Percentiles rank a stretch among this genome's conserved stretches.
Conservation (phyloP, 495 filamentous ascomycete genomes). For the Aspergillus kassunensis region DNA sequence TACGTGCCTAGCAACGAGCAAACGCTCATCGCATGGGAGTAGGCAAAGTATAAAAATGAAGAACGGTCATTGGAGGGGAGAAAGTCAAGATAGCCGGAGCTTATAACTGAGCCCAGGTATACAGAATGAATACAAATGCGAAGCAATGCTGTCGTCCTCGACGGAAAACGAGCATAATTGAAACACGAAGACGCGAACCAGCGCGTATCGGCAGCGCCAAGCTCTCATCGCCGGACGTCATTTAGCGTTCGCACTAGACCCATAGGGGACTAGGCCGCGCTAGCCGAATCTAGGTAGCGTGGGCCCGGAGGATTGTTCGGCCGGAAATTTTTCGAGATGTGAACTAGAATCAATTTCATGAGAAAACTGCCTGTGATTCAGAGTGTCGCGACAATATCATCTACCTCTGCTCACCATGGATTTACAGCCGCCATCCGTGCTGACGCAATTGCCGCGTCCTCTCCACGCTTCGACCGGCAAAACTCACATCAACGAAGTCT, state of each 20-base stretch:
- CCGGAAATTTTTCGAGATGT: conserved; percentile 46
- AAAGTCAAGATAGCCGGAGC: no score
- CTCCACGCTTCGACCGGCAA: conserved; percentile 56
- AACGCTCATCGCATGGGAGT: conserved; percentile 19
- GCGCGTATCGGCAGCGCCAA: conserved; percentile 16
- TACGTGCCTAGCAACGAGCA: conserved; percentile 22
- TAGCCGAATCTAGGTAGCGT: not conserved
- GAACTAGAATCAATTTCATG: conserved; percentile 25
- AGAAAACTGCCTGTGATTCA: conserved; percentile 12
- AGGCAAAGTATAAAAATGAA: not conserved
- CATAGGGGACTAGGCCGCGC: not conserved
- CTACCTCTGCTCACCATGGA: conserved; percentile 31
- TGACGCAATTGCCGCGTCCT: conserved; percentile 64
- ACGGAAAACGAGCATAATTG: not conserved
- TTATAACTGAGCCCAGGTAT: no score
- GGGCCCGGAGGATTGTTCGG: conserved; percentile 27
- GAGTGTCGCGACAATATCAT: conserved; percentile 18
- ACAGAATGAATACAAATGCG: not conserved
- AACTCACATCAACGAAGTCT: conserved; percentile 65
- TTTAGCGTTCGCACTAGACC: conserved; percentile 7
- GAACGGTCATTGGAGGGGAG: not conserved
- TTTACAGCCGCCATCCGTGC: conserved; percentile 46
- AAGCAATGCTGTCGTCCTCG: not conserved
- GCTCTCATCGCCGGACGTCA: conserved; percentile 4
- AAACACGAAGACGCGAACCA: conserved; percentile 16